Conservation (phyloP, 257 asterid species). For the Agastache rugosa region DNA sequence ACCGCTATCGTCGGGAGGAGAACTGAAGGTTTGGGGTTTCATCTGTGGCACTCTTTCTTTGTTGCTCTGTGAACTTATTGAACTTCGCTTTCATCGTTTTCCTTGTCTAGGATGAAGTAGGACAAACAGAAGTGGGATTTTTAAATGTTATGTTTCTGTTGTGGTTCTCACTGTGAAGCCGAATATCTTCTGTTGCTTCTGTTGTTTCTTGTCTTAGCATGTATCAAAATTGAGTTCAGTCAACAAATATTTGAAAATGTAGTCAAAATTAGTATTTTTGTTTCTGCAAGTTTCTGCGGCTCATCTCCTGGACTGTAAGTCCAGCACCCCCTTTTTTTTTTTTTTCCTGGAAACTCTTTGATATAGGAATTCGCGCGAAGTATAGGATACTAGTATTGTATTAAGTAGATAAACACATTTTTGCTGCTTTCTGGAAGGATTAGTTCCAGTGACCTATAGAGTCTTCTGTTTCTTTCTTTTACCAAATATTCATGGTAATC, state of each 20-base stretch:
- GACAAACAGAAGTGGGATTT: background rate
- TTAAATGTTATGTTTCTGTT: constrained; percentile 8
- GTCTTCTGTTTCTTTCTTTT: background rate
- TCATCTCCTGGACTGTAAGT: background rate
- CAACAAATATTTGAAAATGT: constrained; percentile 2
- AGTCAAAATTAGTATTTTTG: constrained; percentile 5
- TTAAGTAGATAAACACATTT: constrained; percentile 15
- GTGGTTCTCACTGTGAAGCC: constrained; percentile 1
- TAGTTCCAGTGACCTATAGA: constrained; percentile 20
- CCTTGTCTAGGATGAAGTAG: constrained; percentile 7
- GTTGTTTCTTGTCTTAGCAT: constrained; percentile 19
- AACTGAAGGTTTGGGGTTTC: constrained; percentile 56
- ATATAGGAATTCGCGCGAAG: background rate
- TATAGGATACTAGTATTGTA: background rate
- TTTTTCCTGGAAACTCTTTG: background rate
- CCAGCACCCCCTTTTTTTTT: constrained; percentile 2
- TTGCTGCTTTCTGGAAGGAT: constrained; percentile 20
- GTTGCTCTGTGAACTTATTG: constrained; percentile 5
- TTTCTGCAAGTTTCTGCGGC: constrained; percentile 13
- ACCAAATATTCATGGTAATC: constrained; percentile 1
- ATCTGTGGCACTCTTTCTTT: background rate
- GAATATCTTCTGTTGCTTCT: background rate
- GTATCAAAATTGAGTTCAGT: constrained; percentile 11
- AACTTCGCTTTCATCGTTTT: background rate
- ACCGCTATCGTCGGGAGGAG: constrained; percentile 43